Evolutionary conservation across 306 rosid genomes (phyloP).

Genomic region (Citrullus mucosospermus): DNA sequence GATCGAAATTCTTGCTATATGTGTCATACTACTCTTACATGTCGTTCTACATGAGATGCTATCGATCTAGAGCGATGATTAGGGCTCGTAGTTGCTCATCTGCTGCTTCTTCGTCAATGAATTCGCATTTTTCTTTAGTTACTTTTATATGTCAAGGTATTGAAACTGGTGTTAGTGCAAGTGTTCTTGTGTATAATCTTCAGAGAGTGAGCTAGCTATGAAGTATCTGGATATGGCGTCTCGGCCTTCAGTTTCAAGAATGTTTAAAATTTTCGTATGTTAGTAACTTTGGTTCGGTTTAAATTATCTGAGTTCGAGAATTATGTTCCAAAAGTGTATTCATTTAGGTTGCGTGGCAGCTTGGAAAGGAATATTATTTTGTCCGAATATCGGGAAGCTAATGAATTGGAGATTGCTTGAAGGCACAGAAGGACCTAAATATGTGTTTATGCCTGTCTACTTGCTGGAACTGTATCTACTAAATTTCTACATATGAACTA

Average conservation of each 20-base stretch:
- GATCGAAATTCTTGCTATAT: neutral
- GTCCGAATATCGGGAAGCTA: neutral
- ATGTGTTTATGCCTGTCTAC: neutral
- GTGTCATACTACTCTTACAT: neutral
- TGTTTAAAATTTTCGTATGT: neutral
- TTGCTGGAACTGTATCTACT: neutral
- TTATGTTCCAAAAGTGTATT: neutral
- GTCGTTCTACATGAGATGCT: neutral
- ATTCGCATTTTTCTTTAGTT: neutral
- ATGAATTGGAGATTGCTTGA: neutral
- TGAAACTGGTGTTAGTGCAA: neutral
- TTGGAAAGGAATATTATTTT: neutral
- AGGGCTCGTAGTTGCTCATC: neutral
- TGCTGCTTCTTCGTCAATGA: neutral
- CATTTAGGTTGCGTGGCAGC: neutral
- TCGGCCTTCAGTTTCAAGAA: neutral
- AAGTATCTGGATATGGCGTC: slow-evolving; percentile 1
- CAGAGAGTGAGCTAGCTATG: neutral
- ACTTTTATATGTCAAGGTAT: neutral
- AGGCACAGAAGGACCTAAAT: neutral
- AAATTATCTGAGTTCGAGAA: neutral
- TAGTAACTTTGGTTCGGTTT: neutral
- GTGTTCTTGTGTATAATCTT: neutral
- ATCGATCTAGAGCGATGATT: neutral
- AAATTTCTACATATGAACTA: neutral